Base-by-base conservation (phyloP, 768 basidiomycete species). In the Suillus subluteus region DNA sequence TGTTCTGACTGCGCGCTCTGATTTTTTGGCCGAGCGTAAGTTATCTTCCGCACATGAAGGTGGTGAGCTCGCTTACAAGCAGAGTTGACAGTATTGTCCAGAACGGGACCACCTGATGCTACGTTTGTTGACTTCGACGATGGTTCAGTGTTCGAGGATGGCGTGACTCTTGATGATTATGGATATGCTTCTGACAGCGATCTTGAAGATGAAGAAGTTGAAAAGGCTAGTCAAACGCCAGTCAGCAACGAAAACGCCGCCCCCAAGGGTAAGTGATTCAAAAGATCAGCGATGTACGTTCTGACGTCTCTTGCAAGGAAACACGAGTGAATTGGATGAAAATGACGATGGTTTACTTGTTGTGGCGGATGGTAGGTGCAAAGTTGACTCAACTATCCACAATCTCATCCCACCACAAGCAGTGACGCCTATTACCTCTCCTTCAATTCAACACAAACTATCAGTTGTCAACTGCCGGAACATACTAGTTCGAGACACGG, bases 141-240 rank as follows among this genome's bases (percentile, higher is more conserved):
- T 30, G 52, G 16, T 66, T 67, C 9, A 58, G 23, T 16, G 21
- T 32, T 72, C 23, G 73, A 68, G 4, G 62, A 44, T 12, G 11
- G 59, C 37, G 44, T 50, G 55, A 38, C 7, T 12, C 65, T 71
- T 3, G 71, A 70, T 7, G 75, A 75, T 9, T 77, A 78, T 61
- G 78, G 71, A 9, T 80, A 77, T 56, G 72, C 40, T 41, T 76
- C 74, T 21, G 79, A 80, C 64, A 79, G 79, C 16, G 79, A 79
- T 50, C 73, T 80, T 32, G 79, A 79, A 23, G 76, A 78, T 7
- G 70, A 71, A 11, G 23, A 67, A 2, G 67, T 71, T 4, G 46
- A 38, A 4, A 3, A 43, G 13, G 18, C 26, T 21, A 18, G 26
- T 40, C 59, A 43, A 30, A 43, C 11, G 15, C 18, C 23, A 3